Base-by-base conservation (phyloP, 768 basidiomycete genomes). In the Nidularia pulvinata region DNA sequence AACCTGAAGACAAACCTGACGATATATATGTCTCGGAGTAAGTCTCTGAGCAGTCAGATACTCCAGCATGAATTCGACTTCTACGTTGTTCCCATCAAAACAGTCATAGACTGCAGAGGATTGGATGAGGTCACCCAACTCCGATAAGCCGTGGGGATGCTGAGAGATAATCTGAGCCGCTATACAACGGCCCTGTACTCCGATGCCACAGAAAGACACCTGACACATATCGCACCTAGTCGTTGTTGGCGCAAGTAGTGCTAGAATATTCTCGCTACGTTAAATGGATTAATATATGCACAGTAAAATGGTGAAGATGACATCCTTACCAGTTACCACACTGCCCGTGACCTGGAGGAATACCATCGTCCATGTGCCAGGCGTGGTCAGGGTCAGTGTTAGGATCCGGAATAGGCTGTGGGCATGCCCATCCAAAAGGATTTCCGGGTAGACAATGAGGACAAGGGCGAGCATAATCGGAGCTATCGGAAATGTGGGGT, bases 1-100 rank as follows among this genome's bases (percentile, higher is more conserved):
- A 50, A 53, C 34, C 44, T 22, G n/a, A 55, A 16, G 14, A 65
- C 78, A 52, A 54, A 88, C 91, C 65, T 92, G 88, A 53, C 83
- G 83, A 66, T 93, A 93, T 42, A 93, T 88, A 60, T 86, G 81
- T 49, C 79, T 77, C 9, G 91, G 89, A 7, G 79, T 81, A 34
- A 91, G 67, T 52, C 79, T 67, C 55, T 86, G 81, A 13, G 76
- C 75, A 11, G 81, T 80, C 44, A 93, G 68, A 67, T 93, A 92
- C 65, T 94, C 92, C 43, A 94, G 71, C 82, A 94, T 82, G 54
- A 90, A 82, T 34, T 93, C 92, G 32, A 91, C 90, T 66, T 94
- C 92, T 22, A 90, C 80, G 0, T 78, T 81, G 62, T 94, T 93
- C 57, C 79, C 78, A 57, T 86, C 81, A 64, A 94, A 94, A 59